Evolutionary conservation across 106 monocot species (phyloP), one percentile per base, ranked within the genome.

Genomic region (Acorus gramineus): DNA sequence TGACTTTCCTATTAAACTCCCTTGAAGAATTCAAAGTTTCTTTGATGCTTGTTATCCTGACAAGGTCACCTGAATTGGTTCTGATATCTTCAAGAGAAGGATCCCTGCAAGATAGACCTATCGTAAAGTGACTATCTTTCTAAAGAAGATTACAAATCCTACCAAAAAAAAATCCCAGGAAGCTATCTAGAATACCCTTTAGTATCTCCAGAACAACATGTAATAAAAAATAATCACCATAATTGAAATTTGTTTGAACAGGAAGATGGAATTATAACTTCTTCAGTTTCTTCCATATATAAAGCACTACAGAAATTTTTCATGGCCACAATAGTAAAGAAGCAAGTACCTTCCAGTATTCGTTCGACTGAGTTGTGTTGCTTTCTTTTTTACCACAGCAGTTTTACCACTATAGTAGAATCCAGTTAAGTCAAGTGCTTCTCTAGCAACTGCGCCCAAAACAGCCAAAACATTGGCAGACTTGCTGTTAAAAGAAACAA

Each of bases 381-480:
- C 49, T 61, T 55, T 79, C 60, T 53, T 81, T 75, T 83, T 89
- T 8, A 69, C n/a, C 0, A 11, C 68, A 47, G 49, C 67, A 46
- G 79, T 78, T 72, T 89, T 98, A 62, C 92, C 98, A 79, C 98
- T 98, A 47, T 78, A 98, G 69, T 88, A 98, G 69, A 98, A 98
- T 6, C 98, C 98, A 63, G 83, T 92, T 76, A 91, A 74, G 76
- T 98, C 91, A 62, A 98, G 92, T 66, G 92, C 88, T 73, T 92
- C 81, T 79, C 83, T 81, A 45, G 98, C 98, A 42, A 98, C 87
- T 9, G 65, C 83, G 54, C 91, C 87, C 61, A 98, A 75, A 83
- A 98, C 98, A 49, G 85, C 98, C 76, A 98, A 67, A 50, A 98
- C 98, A 75, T 98, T 98, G 28, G 98, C 87, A 64, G 96, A 83